Percentiles rank a stretch among this genome's conserved stretches.
phyloP scores from a whole-genome alignment of 306 rosid genomes.

The Pyrus communis region DNA sequence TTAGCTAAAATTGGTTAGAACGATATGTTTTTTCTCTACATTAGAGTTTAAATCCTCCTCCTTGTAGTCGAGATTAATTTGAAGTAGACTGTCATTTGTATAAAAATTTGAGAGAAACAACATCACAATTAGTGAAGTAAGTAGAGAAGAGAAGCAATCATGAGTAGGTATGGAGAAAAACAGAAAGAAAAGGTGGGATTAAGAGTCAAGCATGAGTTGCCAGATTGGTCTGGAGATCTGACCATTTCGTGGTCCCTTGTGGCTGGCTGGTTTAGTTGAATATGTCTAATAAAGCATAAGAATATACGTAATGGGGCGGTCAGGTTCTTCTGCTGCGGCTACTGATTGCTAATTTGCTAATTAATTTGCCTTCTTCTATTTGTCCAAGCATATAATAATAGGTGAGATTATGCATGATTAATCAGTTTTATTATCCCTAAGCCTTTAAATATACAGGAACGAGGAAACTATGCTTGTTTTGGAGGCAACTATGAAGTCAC shows the following conservation, averaged over 20 bases:
- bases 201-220: background rate
- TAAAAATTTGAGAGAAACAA: background rate
- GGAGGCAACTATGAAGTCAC: background rate
- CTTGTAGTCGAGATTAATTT: too few relatives aligned
- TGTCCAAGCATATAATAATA: background rate
- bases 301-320: background rate
- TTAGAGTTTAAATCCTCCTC: too few relatives aligned
- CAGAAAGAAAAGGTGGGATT: background rate
- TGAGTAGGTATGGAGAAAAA: background rate
- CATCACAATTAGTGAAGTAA: background rate
- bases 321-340: background rate
- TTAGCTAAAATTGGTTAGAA: too few relatives aligned
- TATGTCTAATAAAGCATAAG: background rate
- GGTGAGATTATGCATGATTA: background rate
- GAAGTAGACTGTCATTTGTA: background rate
- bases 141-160: background rate
- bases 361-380: background rate
- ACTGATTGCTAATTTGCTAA: background rate
- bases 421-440: background rate
- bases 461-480: background rate
- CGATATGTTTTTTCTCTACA: fast-evolving
- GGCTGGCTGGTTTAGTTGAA: background rate
- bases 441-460: background rate
- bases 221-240: background rate
- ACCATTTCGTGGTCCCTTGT: background rate